A percentile compares a stretch with the other conserved stretches of the same genome.
phyloP scores from a whole-genome alignment of 1,284 basidiomycete genomes.

The Boletellus sp. region DNA sequence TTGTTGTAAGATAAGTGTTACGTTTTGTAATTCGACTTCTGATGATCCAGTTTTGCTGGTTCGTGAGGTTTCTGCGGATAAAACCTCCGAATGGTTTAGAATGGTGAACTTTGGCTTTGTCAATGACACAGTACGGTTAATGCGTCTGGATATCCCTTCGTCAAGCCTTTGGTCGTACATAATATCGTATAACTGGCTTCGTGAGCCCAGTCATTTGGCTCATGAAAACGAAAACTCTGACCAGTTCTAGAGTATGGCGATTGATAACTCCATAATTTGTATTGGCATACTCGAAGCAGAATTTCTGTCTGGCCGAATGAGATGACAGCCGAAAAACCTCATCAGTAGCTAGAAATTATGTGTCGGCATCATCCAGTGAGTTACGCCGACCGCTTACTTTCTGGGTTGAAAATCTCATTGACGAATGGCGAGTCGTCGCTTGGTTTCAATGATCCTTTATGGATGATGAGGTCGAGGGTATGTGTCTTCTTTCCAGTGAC shows the following conservation, averaged over 20 bases:
- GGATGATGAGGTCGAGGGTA: slow-evolving; percentile 52
- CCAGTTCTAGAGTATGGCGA: slow-evolving; percentile 42
- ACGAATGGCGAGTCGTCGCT: slow-evolving; percentile 58
- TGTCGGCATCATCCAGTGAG: not conserved
- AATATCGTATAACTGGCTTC: slow-evolving; percentile 46
- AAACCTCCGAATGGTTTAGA: slow-evolving; percentile 38
- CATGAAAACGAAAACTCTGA: slow-evolving; percentile 24
- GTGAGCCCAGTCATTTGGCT: not conserved
- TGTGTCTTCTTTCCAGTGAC: slow-evolving; percentile 29
- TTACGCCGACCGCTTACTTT: slow-evolving; percentile 31
- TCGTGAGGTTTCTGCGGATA: slow-evolving; percentile 32
- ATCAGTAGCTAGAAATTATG: slow-evolving; percentile 36
- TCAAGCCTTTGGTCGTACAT: slow-evolving; percentile 56
- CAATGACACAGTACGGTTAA: slow-evolving; percentile 11
- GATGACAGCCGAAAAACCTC: slow-evolving; percentile 39
- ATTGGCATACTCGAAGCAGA: slow-evolving; percentile 45
- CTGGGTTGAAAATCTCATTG: slow-evolving; percentile 59
- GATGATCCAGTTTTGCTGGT: not conserved
- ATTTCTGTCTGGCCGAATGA: slow-evolving; percentile 34
- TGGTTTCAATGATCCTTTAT: slow-evolving; percentile 51
- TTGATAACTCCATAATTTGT: slow-evolving; percentile 62
- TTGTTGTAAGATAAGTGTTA: slow-evolving; percentile 40
- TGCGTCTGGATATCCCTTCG: slow-evolving; percentile 39
- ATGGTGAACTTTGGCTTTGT: slow-evolving; percentile 37
- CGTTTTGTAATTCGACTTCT: slow-evolving; percentile 16